Percentiles rank a stretch among this genome's conserved stretches.
These are phyloP conservation scores for Trichoderma cornu-damae DNA, from an alignment of 2,329 filamentous ascomycete genomes.

Conservation along the genomic window DNA sequence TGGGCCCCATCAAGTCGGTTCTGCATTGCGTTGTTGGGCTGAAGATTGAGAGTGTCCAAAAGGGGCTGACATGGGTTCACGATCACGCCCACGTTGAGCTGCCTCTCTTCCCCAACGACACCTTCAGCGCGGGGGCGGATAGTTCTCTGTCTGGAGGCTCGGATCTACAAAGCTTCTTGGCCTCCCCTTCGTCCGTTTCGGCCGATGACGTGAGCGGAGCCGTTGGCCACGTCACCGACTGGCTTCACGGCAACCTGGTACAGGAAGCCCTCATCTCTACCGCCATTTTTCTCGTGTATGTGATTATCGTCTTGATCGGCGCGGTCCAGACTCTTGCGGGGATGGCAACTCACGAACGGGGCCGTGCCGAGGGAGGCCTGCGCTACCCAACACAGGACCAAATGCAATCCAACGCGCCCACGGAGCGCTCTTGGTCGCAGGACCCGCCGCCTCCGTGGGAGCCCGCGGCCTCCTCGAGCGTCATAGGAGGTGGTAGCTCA, in stretches of 20 bases:
- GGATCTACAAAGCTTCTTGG: conserved; percentile 64
- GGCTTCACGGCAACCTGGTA: conserved; percentile 62
- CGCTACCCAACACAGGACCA: conserved; percentile 32
- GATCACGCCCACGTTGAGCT: conserved; percentile 80
- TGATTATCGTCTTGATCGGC: conserved; percentile 71
- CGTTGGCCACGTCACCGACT: conserved; percentile 62
- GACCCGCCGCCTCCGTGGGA: conserved; percentile 14
- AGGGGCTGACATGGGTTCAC: conserved; percentile 88
- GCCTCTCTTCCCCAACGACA: conserved; percentile 70
- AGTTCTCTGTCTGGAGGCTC: conserved; percentile 54
- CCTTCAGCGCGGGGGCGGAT: conserved; percentile 74
- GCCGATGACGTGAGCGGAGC: conserved; percentile 78
- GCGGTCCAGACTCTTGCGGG: conserved; percentile 60
- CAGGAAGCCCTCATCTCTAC: conserved; percentile 77
- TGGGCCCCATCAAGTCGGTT: conserved; percentile 71
- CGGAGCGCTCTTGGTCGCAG: conserved; percentile 7
- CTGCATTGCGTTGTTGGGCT: conserved; percentile 82
- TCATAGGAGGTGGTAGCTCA: background rate
- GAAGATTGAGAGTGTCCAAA: conserved; percentile 79
- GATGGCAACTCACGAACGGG: conserved; percentile 55
- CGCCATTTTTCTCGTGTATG: conserved; percentile 68
- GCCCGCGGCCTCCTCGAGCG: background rate
- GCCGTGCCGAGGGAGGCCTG: conserved; percentile 49
- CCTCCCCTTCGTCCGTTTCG: conserved; percentile 66
- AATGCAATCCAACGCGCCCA: conserved; percentile 26